These are phyloP conservation scores for Amauroascus verrucosus DNA, from an alignment of 2,329 filamentous ascomycete species.

Conservation along the genomic window DNA sequence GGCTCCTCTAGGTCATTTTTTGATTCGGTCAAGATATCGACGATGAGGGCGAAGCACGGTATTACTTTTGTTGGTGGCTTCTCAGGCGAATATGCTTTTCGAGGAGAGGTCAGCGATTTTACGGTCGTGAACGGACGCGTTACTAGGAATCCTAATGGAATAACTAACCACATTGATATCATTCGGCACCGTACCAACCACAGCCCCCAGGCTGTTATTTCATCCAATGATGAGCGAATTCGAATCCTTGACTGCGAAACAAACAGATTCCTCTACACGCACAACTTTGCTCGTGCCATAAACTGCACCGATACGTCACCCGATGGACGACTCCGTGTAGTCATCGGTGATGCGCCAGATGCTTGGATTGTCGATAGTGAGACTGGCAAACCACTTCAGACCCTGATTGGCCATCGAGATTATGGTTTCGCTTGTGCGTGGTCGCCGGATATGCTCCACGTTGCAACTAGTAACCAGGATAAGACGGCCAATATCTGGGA, in stretches of 20 bases:
- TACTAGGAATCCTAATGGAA: slow-evolving; percentile 42
- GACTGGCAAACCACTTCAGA: slow-evolving; percentile 31
- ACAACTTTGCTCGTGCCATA: slow-evolving; percentile 32
- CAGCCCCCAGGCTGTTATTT: slow-evolving; percentile 44
- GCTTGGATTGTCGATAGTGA: slow-evolving; percentile 37
- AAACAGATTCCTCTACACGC: slow-evolving; percentile 31
- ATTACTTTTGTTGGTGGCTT: slow-evolving; percentile 48
- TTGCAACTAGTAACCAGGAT: slow-evolving; percentile 40
- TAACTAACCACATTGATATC: slow-evolving; percentile 50
- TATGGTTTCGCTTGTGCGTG: slow-evolving; percentile 40
- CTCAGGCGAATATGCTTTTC: slow-evolving; percentile 47
- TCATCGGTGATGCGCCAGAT: slow-evolving; percentile 36
- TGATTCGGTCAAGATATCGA: slow-evolving; percentile 41
- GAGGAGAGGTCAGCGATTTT: slow-evolving; percentile 28
- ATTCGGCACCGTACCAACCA: slow-evolving; percentile 40
- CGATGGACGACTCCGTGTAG: slow-evolving; percentile 35
- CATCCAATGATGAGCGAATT: slow-evolving; percentile 48
- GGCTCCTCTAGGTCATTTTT: slow-evolving; percentile 29
- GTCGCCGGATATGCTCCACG: slow-evolving; percentile 39
- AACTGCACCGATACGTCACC: slow-evolving; percentile 39
- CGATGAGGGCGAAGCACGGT: slow-evolving; percentile 41
- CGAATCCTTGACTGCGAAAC: slow-evolving; percentile 46
- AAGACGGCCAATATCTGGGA: slow-evolving; percentile 40
- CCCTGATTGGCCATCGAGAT: slow-evolving; percentile 33
- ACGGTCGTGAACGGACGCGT: slow-evolving; percentile 38